Conservation (phyloP, 208 protist genomes). For the Acanthamoeba royreba region DNA sequence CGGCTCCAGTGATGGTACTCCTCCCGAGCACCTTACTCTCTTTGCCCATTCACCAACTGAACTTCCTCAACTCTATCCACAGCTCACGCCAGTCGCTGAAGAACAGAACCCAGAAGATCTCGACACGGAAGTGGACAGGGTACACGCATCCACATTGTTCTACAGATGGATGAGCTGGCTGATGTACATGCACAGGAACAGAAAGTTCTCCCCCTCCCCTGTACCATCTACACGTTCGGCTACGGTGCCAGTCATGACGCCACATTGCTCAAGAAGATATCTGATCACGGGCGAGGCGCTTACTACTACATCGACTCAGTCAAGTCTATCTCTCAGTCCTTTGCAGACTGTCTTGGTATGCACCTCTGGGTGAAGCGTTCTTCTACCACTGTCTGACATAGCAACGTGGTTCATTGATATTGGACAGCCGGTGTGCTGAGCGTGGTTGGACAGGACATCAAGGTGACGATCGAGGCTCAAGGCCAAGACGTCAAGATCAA, state of each 20-base stretch:
- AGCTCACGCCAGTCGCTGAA: no score
- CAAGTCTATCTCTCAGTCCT: conserved; percentile 55
- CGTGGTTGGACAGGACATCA: conserved; percentile 58
- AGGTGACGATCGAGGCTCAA: background rate
- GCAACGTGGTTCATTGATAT: no score
- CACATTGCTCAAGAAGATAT: conserved; percentile 50
- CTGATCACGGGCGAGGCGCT: conserved; percentile 44
- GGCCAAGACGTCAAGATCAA: background rate
- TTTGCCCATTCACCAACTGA: background rate
- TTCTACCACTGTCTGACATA: no score
- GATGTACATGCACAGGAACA: background rate
- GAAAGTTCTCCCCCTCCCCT: background rate
- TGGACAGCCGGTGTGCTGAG: conserved; percentile 63
- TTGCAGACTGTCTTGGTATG: conserved; percentile 70
- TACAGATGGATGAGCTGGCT: background rate
- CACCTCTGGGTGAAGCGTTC: no score
- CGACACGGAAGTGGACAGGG: background rate
- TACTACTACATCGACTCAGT: conserved; percentile 69
- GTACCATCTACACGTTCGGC: conserved; percentile 55
- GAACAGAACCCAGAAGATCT: no score
- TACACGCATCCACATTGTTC: background rate
- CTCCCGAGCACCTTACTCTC: no score
- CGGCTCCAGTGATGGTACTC: no score
- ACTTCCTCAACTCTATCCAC: background rate
- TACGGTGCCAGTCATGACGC: conserved; percentile 62